Conservation (phyloP, 208 protist species). For the Wallacemonas sp. region DNA sequence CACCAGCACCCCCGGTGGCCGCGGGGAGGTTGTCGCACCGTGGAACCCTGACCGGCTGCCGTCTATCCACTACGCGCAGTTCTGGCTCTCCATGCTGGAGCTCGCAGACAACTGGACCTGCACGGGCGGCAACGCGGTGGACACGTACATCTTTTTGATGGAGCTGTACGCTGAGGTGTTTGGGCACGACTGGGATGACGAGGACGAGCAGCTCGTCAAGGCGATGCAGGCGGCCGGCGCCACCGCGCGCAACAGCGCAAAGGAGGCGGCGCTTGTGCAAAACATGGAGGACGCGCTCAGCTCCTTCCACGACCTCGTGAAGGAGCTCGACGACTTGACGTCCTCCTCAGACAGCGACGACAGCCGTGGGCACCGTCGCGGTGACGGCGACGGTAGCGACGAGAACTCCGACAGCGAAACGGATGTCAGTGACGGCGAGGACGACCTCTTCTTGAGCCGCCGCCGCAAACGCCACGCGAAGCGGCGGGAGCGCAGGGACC, state of each 20-base stretch:
- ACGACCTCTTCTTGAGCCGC: not conserved
- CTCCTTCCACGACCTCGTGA: slow-evolving; percentile 43
- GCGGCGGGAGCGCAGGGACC: not conserved
- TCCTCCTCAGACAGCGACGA: not conserved
- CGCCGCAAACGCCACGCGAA: not conserved
- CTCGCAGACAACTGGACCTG: slow-evolving; percentile 88
- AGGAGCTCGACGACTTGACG: slow-evolving; percentile 26
- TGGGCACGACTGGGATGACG: slow-evolving; percentile 69
- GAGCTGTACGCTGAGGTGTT: slow-evolving; percentile 87
- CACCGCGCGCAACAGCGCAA: slow-evolving; percentile 11
- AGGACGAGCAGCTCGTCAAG: slow-evolving; percentile 51
- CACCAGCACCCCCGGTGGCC: not conserved
- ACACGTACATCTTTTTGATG: slow-evolving; percentile 71
- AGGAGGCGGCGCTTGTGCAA: slow-evolving; percentile 10
- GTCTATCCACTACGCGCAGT: slow-evolving; percentile 72
- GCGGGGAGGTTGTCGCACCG: slow-evolving; percentile 8
- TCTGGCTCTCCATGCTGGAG: slow-evolving; percentile 85
- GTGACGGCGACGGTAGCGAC: not conserved
- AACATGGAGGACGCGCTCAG: slow-evolving; percentile 24
- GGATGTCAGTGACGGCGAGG: not conserved
- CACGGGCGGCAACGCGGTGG: slow-evolving; percentile 55
- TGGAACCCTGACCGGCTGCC: slow-evolving; percentile 45
- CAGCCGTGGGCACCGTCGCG: not conserved
- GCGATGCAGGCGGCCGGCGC: slow-evolving; percentile 10
- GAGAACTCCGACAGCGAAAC: not conserved